A percentile compares a stretch with the other conserved stretches of the same genome.
These are phyloP conservation scores for Middelhovenomyces tepae DNA, from an alignment of 805 yeast species.

Conservation along the genomic window DNA sequence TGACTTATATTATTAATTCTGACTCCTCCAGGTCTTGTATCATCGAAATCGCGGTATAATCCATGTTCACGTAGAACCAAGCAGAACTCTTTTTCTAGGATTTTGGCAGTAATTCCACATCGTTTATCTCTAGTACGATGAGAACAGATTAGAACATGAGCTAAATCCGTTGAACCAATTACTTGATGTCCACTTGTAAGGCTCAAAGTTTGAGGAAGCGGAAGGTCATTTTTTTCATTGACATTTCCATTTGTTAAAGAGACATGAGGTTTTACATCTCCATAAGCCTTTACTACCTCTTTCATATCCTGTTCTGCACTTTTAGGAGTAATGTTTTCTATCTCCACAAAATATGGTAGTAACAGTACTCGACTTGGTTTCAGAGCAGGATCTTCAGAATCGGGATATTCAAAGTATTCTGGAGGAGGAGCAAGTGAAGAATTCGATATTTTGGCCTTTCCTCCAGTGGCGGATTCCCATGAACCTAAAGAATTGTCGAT, in stretches of 20 bases:
- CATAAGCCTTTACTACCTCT: constrained; percentile 14
- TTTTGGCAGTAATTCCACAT: constrained; percentile 91
- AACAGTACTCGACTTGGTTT: constrained; percentile 50
- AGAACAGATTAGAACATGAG: constrained; percentile 64
- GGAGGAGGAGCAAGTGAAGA: constrained; percentile 41
- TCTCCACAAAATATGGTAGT: constrained; percentile 69
- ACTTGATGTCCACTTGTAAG: too few relatives aligned
- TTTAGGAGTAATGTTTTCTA: constrained; percentile 38
- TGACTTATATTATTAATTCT: constrained; percentile 67
- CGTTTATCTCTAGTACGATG: constrained; percentile 86
- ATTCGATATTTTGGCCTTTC: constrained; percentile 42
- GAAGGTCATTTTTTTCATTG: too few relatives aligned
- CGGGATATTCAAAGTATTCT: constrained; percentile 34
- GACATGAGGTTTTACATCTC: neutral
- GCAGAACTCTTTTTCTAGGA: constrained; percentile 74
- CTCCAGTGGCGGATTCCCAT: constrained; percentile 20
- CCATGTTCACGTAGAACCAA: constrained; percentile 60
- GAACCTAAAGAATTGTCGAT: constrained; percentile 22
- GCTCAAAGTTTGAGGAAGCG: too few relatives aligned
- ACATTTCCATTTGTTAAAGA: neutral
- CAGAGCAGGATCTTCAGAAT: neutral
- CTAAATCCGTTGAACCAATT: constrained; percentile 1
- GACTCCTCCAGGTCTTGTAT: constrained; percentile 67
- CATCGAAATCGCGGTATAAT: constrained; percentile 67
- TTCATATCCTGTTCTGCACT: constrained; percentile 38